Evolutionary conservation across 2,329 filamentous ascomycete genomes (phyloP).

Genomic region (Pleoardoris graminearum): DNA sequence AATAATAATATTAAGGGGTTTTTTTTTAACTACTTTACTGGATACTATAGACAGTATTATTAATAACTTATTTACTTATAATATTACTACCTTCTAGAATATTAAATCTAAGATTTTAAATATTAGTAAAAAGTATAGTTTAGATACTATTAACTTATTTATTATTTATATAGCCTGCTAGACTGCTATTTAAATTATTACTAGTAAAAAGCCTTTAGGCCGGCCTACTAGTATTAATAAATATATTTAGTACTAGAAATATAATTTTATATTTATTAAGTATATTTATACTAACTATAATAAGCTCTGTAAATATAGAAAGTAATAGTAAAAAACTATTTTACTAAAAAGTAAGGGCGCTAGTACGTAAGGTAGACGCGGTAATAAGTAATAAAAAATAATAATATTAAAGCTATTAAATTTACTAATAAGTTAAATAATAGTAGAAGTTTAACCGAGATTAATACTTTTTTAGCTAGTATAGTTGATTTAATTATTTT

Average conservation of each 20-base stretch:
- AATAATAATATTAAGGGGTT: slow-evolving; percentile 16
- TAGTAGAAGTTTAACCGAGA: neutral
- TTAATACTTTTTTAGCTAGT: neutral
- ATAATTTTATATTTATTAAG: slow-evolving; percentile 5
- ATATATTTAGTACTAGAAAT: slow-evolving; percentile 10
- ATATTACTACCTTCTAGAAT: slow-evolving; percentile 4
- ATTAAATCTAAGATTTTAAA: slow-evolving; percentile 14
- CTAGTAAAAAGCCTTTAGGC: neutral
- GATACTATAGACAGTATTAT: slow-evolving; percentile 16
- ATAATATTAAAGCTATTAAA: neutral
- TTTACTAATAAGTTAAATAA: neutral
- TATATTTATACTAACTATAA: slow-evolving; percentile 13
- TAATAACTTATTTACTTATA: slow-evolving; percentile 7
- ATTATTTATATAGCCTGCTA: slow-evolving; percentile 2
- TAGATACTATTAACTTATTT: slow-evolving; percentile 5
- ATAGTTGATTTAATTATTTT: slow-evolving; percentile 1
- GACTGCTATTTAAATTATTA: too few relatives aligned
- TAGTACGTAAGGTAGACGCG: neutral
- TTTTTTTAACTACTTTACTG: slow-evolving; percentile 16
- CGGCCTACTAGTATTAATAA: too few relatives aligned
- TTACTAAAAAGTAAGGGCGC: neutral
- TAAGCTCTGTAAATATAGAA: slow-evolving; percentile 8
- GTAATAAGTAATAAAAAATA: slow-evolving; percentile 6
- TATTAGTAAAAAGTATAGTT: slow-evolving; percentile 9
- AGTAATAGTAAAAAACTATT: neutral